phyloP scores from a whole-genome alignment of 2,329 filamentous ascomycete genomes.

The Hymenoscyphus fructigenus region DNA sequence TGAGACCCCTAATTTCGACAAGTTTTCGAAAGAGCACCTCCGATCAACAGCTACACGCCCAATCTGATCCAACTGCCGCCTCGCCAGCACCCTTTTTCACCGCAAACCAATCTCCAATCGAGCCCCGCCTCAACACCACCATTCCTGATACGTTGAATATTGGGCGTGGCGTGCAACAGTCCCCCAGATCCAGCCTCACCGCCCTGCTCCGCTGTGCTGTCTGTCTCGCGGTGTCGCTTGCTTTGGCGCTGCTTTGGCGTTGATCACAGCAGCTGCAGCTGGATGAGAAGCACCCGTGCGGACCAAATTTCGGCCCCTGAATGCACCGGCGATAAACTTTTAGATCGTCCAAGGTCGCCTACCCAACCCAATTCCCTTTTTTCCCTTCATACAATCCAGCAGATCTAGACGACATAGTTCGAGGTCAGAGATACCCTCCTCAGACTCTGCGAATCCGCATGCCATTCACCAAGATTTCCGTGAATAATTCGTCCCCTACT shows the following conservation, averaged over 20 bases:
- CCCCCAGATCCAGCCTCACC: not conserved
- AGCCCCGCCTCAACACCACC: not conserved
- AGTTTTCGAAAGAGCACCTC: not conserved
- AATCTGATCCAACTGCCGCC: not conserved
- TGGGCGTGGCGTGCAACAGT: not conserved
- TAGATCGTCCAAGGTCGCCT: not conserved
- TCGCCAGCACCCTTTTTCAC: not conserved
- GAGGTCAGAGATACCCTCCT: not conserved
- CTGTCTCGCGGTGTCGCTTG: not conserved
- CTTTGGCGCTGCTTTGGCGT: constrained; percentile 1
- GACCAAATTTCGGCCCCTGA: constrained; percentile 4
- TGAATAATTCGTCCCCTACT: not conserved
- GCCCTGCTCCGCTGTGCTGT: not conserved
- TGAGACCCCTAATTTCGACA: not conserved
- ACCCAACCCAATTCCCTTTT: not conserved
- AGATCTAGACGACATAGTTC: not conserved
- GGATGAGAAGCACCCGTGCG: not conserved
- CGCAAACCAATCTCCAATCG: not conserved
- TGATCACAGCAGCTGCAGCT: not conserved
- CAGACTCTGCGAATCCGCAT: not conserved
- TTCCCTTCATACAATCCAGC: not conserved
- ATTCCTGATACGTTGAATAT: not conserved
- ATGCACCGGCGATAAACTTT: constrained; percentile 4
- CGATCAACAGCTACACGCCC: not conserved
- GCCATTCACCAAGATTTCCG: not conserved